Evolutionary conservation across 305 asterid species (phyloP).

Genomic region (Plantago lanceolata): DNA sequence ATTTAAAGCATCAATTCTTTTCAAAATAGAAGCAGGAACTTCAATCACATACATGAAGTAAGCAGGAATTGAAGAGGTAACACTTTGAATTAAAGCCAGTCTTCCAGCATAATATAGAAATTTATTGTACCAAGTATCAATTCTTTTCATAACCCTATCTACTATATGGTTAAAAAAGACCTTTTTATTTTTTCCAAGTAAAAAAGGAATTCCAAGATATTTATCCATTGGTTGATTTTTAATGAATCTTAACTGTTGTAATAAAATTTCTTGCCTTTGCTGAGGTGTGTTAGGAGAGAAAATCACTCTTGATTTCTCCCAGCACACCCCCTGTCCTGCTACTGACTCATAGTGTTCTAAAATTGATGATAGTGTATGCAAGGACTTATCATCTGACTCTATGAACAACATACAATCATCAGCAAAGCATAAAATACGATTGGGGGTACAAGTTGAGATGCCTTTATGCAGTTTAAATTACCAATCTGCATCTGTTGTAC

Average conservation of each 20-base stretch:
- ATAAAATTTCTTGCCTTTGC: not conserved
- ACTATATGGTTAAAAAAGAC: no score
- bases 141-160: not conserved
- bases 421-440: not conserved
- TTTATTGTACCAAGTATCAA: not conserved
- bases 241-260: not conserved
- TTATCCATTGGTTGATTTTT: not conserved
- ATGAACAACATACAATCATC: not conserved
- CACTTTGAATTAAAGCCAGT: not conserved
- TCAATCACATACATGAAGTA: not conserved
- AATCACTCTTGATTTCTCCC: not conserved
- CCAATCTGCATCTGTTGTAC: not conserved
- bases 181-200: not conserved
- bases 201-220: not conserved
- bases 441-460: not conserved
- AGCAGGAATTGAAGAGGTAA: not conserved
- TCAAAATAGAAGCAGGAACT: not conserved
- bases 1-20: no score
- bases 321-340: not conserved
- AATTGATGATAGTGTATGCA: not conserved
- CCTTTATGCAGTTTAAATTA: not conserved
- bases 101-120: not conserved
- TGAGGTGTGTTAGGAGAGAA: not conserved
- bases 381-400: not conserved
- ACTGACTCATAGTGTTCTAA: not conserved